phyloP scores from a whole-genome alignment of 495 filamentous ascomycete species.

The Neurospora pannonica region DNA sequence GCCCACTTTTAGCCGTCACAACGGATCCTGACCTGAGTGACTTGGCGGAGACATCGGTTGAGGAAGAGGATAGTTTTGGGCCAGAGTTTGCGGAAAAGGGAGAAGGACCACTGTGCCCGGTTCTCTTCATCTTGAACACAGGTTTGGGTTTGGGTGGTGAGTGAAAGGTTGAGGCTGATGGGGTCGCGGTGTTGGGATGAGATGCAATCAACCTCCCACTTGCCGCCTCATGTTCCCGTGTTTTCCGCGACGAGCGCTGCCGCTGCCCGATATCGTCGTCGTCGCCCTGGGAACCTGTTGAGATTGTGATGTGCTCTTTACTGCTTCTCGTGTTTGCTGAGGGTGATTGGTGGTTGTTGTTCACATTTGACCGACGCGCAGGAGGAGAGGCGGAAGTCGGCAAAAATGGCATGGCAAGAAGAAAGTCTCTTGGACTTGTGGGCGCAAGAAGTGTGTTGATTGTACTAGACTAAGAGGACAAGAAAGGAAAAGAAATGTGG shows the following conservation, averaged over 20 bases:
- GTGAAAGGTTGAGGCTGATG: not conserved
- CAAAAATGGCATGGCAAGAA: not conserved
- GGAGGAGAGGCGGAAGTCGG: not conserved
- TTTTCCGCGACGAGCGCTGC: not conserved
- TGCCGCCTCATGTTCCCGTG: not conserved
- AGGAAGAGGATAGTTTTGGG: constrained; percentile 1
- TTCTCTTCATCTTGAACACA: constrained; percentile 13
- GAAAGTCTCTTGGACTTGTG: not conserved
- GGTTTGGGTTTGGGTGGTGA: constrained; percentile 2
- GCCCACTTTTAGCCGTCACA: not conserved
- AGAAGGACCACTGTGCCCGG: constrained; percentile 6
- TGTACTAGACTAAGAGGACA: no score
- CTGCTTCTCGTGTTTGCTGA: not conserved
- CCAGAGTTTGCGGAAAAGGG: not conserved
- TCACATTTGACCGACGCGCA: not conserved
- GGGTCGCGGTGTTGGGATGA: not conserved
- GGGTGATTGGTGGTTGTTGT: not conserved
- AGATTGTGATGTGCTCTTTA: not conserved
- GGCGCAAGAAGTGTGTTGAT: no score
- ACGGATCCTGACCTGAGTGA: constrained; percentile 7
- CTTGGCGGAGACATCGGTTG: not conserved
- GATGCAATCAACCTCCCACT: not conserved
- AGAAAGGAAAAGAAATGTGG: no score
- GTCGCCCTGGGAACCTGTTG: not conserved
- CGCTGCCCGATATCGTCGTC: not conserved